Evolutionary conservation across 2,329 filamentous ascomycete genomes (phyloP).

Genomic region (Paecilomyces sp.): DNA sequence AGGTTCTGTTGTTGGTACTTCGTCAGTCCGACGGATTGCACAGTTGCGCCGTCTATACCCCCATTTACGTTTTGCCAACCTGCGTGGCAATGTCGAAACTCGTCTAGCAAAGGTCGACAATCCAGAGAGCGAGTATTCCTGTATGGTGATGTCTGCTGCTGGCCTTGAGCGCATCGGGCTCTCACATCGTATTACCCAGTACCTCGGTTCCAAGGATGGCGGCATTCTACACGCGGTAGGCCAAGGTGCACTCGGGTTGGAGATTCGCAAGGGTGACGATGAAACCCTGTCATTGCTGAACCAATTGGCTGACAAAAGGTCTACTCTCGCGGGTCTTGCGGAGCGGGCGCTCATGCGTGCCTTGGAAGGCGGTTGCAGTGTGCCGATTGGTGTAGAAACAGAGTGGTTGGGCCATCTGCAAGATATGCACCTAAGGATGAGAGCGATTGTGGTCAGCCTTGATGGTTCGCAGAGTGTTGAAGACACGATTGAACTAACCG

Average conservation of each 20-base stretch:
- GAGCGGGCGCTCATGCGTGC: slow-evolving; percentile 73
- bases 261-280: slow-evolving; percentile 63
- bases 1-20: slow-evolving; percentile 77
- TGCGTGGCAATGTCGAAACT: slow-evolving; percentile 79
- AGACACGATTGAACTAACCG: background rate
- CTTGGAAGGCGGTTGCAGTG: slow-evolving; percentile 83
- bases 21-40: slow-evolving; percentile 72
- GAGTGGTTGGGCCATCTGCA: slow-evolving; percentile 14
- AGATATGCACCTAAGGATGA: background rate
- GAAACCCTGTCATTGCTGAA: slow-evolving; percentile 51
- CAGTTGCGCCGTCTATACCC: slow-evolving; percentile 72
- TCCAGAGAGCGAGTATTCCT: slow-evolving; percentile 60
- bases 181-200: slow-evolving; percentile 63
- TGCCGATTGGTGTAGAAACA: slow-evolving; percentile 68
- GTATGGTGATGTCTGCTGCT: slow-evolving; percentile 77
- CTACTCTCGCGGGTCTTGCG: slow-evolving; percentile 60
- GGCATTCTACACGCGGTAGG: slow-evolving; percentile 75
- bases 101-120: slow-evolving; percentile 75
- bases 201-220: slow-evolving; percentile 52
- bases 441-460: background rate
- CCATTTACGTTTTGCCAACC: slow-evolving; percentile 64
- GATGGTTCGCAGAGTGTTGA: background rate
- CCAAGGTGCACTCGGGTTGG: slow-evolving; percentile 76
- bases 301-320: slow-evolving; percentile 52
- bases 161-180: slow-evolving; percentile 70